Percentiles rank a stretch among this genome's conserved stretches.
These are phyloP conservation scores for Aspergillus sp. DNA, from an alignment of 2,329 filamentous ascomycete genomes.

Conservation along the genomic window DNA sequence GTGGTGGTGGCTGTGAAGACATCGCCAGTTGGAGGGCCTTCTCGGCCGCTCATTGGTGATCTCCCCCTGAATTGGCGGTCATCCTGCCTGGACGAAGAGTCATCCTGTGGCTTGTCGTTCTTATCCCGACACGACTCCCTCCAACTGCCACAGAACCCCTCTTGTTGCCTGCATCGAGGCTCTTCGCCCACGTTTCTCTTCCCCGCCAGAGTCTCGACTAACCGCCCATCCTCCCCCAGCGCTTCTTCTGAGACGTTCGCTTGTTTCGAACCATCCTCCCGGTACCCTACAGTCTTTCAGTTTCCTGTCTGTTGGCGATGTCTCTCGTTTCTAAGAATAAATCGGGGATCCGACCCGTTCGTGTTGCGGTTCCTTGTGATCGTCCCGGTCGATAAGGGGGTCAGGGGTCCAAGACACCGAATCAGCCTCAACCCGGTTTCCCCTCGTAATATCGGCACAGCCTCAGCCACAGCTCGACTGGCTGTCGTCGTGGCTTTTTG, in stretches of 20 bases:
- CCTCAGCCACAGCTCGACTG: slow-evolving; percentile 16
- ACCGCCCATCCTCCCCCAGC: slow-evolving; percentile 10
- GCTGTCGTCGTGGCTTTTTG: slow-evolving; percentile 8
- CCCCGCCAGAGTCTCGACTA: not conserved
- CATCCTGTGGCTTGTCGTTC: not conserved
- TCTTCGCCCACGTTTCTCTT: not conserved
- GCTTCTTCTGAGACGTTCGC: slow-evolving; percentile 11
- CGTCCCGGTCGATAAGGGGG: not conserved
- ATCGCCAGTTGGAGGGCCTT: not conserved
- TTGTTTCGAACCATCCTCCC: slow-evolving; percentile 11
- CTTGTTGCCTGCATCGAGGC: not conserved
- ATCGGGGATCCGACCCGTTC: not conserved
- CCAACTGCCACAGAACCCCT: not conserved
- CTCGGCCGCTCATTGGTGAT: not conserved
- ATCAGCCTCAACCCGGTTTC: slow-evolving; percentile 16
- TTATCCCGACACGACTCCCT: not conserved
- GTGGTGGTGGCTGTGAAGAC: not conserved
- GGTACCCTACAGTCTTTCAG: slow-evolving; percentile 12
- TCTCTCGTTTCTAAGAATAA: slow-evolving; percentile 15
- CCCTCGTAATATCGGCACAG: slow-evolving; percentile 4
- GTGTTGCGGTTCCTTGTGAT: slow-evolving; percentile 6
- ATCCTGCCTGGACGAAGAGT: not conserved
- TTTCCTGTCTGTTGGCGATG: slow-evolving; percentile 2
- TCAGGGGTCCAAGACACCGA: slow-evolving; percentile 7
- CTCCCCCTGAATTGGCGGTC: not conserved